These are phyloP conservation scores for Colletotrichum sp. DNA, from an alignment of 2,329 filamentous ascomycete species.

Conservation along the genomic window DNA sequence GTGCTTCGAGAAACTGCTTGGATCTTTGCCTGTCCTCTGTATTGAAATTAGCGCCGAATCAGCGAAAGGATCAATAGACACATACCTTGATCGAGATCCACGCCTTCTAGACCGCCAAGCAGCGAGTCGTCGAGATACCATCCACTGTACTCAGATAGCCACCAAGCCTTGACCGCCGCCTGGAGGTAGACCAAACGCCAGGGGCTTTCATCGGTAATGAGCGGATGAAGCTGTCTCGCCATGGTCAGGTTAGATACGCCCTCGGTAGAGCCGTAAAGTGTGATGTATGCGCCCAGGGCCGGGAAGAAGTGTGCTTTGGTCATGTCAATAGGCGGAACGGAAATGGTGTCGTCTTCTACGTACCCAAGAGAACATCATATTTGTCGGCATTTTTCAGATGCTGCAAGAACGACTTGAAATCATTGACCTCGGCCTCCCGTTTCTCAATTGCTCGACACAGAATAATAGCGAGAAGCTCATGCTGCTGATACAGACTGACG, in stretches of 20 bases:
- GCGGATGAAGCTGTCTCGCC: conserved; percentile 72
- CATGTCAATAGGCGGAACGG: not conserved
- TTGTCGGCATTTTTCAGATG: conserved; percentile 74
- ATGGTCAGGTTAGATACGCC: conserved; percentile 70
- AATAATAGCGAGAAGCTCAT: conserved; percentile 86
- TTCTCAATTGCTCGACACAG: conserved; percentile 80
- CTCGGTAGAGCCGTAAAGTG: conserved; percentile 79
- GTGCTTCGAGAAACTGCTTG: conserved; percentile 74
- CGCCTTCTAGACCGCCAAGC: conserved; percentile 39
- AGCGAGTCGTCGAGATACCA: conserved; percentile 78
- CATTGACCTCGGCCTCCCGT: conserved; percentile 70
- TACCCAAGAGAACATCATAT: conserved; percentile 71
- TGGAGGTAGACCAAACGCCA: conserved; percentile 81
- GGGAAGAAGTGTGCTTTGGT: conserved; percentile 80
- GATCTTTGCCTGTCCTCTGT: conserved; percentile 73
- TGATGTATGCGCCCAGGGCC: conserved; percentile 76
- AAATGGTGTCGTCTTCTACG: conserved; percentile 23
- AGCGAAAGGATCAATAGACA: not conserved
- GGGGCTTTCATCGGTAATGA: conserved; percentile 70
- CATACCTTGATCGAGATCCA: conserved; percentile 65
- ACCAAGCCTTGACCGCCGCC: conserved; percentile 80
- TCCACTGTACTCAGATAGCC: conserved; percentile 92
- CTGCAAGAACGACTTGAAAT: conserved; percentile 76
- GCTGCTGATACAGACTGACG: conserved; percentile 82
- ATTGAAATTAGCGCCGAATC: not conserved